Base-by-base conservation (phyloP, 331 rosid genomes). In the Pyracantha coccinea region DNA sequence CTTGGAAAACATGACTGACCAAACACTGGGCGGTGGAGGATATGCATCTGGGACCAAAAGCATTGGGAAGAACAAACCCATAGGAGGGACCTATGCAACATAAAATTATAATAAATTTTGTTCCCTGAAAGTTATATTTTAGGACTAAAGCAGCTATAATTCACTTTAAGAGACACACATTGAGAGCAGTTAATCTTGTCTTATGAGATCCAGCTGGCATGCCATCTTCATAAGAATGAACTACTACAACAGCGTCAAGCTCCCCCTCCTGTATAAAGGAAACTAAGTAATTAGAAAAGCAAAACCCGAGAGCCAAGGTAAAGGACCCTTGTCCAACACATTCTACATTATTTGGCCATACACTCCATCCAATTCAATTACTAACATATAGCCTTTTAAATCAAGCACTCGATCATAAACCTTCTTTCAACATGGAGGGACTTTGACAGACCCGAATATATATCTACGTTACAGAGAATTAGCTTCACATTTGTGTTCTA, bases 51-150 rank as follows among this genome's bases (percentile, higher is more conserved):
- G 97, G 82, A 86, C 96, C 80, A 94, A 82, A 75, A 94, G 96
- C 80, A 14, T 86, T 78, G 99, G 99, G 83, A 81, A 85, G 86
- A 94, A 92, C 91, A 94, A 81, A 75, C 99, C 99, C 97, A 94
- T 90, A 7, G 99, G 97, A 71, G 97, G 97, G 79, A 94, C 99
- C 99, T 92, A 54, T 32, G 29, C 31, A 71, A 67, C 45, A 21
- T 75, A 68, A 52, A 21, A 32, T 72, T 32, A 45, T 25, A 80
- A 28, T 38, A 69, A 70, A 68, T 74, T 13, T 38, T 38, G 45
- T 38, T 29, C 64, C 31, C 31, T 68, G n/a, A n/a, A 20, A 71
- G 25, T 4, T 58, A 78, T 57, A 58, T 23, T 60, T 72, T 58
- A 66, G 57, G 50, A 62, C 13, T 68, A 74, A 66, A 35, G 68